Percentiles rank a stretch among this genome's conserved stretches.
Conservation (phyloP, 208 protist species). For the Zelonia costaricensis region DNA sequence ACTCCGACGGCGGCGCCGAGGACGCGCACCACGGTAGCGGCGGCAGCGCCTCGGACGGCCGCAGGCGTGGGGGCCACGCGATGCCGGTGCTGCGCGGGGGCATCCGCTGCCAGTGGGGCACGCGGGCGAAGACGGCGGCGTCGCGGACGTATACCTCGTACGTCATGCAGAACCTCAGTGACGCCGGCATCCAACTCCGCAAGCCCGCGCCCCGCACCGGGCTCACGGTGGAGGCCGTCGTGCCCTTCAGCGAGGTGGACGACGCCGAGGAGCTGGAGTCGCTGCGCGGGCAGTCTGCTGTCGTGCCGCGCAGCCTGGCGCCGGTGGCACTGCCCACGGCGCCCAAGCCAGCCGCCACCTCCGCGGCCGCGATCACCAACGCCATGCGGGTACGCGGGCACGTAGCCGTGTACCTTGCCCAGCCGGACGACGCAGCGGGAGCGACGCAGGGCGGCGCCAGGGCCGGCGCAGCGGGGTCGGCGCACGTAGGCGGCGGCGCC, state of each 20-base stretch:
- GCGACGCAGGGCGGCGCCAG: background rate
- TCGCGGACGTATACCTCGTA: conserved; percentile 38
- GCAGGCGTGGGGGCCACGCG: background rate
- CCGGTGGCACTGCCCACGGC: conserved; percentile 15
- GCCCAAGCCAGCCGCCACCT: background rate
- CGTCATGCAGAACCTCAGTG: conserved; percentile 26
- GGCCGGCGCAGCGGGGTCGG: background rate
- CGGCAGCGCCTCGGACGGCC: background rate
- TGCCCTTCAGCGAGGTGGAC: conserved; percentile 28
- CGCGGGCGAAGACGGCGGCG: conserved; percentile 30
- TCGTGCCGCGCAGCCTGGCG: conserved; percentile 27
- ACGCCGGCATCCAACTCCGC: conserved; percentile 13
- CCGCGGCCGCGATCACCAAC: background rate
- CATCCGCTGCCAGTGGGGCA: conserved; percentile 44
- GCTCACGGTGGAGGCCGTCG: conserved; percentile 2
- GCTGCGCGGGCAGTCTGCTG: conserved; percentile 38
- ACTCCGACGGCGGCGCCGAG: background rate
- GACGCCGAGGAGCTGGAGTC: conserved; percentile 41
- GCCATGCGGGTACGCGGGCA: no score
- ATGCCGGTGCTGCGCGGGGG: conserved; percentile 32
- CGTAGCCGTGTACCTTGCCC: background rate
- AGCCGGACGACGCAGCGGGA: background rate
- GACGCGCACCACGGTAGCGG: no score
- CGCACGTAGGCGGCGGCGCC: no score
- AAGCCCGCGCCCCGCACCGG: conserved; percentile 1